A percentile compares a stretch with the other conserved stretches of the same genome.
These are phyloP conservation scores for Cercospora beticola DNA, from an alignment of 2,329 filamentous ascomycete species.

Conservation along the genomic window DNA sequence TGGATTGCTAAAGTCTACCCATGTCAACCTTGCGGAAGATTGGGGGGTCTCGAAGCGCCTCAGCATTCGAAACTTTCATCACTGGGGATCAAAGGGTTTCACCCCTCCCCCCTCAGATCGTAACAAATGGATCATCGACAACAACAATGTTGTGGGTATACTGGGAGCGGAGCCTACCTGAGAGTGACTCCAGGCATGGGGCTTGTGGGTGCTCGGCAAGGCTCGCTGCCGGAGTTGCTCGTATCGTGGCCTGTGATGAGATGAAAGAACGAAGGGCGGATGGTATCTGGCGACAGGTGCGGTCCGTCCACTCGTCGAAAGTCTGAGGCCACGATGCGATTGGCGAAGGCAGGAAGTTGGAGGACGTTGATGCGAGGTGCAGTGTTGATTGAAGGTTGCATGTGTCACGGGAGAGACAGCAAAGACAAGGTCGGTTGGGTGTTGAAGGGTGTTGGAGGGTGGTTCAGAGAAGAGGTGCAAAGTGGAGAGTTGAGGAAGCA, in stretches of 20 bases:
- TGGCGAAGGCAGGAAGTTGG: not conserved
- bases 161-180: not conserved
- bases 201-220: not conserved
- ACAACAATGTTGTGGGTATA: not conserved
- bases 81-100: not conserved
- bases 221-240: not conserved
- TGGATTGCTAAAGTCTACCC: not conserved
- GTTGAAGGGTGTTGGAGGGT: not conserved
- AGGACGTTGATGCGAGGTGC: not conserved
- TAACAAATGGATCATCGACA: not conserved
- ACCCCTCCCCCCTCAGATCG: not conserved
- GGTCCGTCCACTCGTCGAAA: not conserved
- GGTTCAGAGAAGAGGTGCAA: not conserved
- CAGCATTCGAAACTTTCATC: not conserved
- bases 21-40: not conserved
- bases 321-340: not conserved
- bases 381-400: not conserved
- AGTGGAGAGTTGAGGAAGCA: not conserved
- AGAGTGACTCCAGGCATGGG: not conserved
- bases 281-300: not conserved
- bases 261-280: not conserved
- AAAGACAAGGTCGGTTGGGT: not conserved
- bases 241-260: not conserved
- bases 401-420: not conserved
- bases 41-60: not conserved